Base-by-base conservation (phyloP, 139 green algal genomes). In the Chlamydomonas schloesseri region DNA sequence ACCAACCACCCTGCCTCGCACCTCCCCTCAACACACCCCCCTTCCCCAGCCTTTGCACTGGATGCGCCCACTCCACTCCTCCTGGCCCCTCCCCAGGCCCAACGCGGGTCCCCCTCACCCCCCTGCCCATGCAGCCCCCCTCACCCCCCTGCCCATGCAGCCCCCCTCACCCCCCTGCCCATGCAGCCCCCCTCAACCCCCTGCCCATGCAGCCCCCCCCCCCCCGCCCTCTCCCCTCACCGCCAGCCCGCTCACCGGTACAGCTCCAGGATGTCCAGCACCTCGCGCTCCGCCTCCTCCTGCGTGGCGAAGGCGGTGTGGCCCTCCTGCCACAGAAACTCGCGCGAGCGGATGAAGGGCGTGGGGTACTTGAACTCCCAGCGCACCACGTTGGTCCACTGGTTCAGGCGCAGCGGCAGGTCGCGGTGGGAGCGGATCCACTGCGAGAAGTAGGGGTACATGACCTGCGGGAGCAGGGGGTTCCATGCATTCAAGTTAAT, bases 331-430 rank as follows among this genome's bases (percentile, higher is more conserved):
- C 94, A 97, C 50, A 97, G 88, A 85, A 97, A 96, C 90, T 96
- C 94, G 33, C 91, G 91, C 73, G 58, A 90, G 88, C 97, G 93
- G 88, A 99, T 99, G 95, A 99, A 99, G 71, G 98, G 98, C 31
- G 98, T 99, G 62, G 98, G 98, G 92, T 99, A 95, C 92, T 99
- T 99, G 95, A 99, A 99, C 94, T 99, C 98, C 98, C 98, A 99
- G 37, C 98, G 95, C 89, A 99, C 97, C 74, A 99, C 97, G 87
- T 98, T 99, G 88, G 96, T 99, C 98, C 98, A 99, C 94, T 99
- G 98, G 93, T 99, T 99, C 24, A 99, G 92, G 55, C 95, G 94
- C 85, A 99, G 89, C 9, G 98, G 98, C 90, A 99, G 94, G 93
- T 99, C 98, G 74, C 98, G 92, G 94, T 99, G 97, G 80, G 84